These are phyloP conservation scores for Rostrohypoxylon terebratum DNA, from an alignment of 495 filamentous ascomycete genomes.

Conservation along the genomic window DNA sequence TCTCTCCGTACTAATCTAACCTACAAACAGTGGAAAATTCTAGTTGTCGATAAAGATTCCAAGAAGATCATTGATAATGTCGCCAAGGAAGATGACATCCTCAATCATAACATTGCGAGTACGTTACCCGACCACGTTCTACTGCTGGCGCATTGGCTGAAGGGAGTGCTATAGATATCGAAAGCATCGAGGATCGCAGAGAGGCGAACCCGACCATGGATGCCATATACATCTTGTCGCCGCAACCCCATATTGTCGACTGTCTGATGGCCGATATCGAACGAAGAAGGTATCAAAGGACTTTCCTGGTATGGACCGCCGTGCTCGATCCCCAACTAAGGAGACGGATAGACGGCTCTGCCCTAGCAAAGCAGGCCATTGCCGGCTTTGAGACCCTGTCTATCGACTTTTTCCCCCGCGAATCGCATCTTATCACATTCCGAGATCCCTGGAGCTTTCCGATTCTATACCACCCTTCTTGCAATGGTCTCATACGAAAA, in stretches of 20 bases:
- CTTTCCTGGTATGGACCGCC: conserved; percentile 85
- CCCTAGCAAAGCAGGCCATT: conserved; percentile 75
- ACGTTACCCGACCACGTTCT: conserved; percentile 50
- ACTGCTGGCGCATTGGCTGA: conserved; percentile 40
- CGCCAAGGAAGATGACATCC: conserved; percentile 92
- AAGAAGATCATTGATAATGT: conserved; percentile 86
- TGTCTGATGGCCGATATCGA: conserved; percentile 94
- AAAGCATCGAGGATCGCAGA: conserved; percentile 87
- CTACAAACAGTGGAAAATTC: conserved; percentile 85
- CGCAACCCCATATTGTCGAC: conserved; percentile 86
- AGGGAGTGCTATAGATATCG: conserved; percentile 73
- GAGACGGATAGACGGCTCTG: conserved; percentile 55
- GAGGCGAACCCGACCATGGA: conserved; percentile 86
- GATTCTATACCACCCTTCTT: conserved; percentile 88
- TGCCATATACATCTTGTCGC: conserved; percentile 90
- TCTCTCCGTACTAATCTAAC: conserved; percentile 29
- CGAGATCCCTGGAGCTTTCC: conserved; percentile 96
- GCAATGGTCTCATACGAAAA: conserved; percentile 80
- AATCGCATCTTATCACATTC: conserved; percentile 92
- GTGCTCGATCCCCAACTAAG: conserved; percentile 57
- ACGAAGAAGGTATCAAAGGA: conserved; percentile 76
- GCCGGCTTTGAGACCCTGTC: conserved; percentile 77
- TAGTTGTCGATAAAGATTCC: conserved; percentile 85
- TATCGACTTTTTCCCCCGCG: conserved; percentile 87
- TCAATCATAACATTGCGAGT: conserved; percentile 96